Percentiles rank a stretch among this genome's conserved stretches.
These are phyloP conservation scores for Boletus barrowsii DNA, from an alignment of 768 basidiomycete species.

Conservation along the genomic window DNA sequence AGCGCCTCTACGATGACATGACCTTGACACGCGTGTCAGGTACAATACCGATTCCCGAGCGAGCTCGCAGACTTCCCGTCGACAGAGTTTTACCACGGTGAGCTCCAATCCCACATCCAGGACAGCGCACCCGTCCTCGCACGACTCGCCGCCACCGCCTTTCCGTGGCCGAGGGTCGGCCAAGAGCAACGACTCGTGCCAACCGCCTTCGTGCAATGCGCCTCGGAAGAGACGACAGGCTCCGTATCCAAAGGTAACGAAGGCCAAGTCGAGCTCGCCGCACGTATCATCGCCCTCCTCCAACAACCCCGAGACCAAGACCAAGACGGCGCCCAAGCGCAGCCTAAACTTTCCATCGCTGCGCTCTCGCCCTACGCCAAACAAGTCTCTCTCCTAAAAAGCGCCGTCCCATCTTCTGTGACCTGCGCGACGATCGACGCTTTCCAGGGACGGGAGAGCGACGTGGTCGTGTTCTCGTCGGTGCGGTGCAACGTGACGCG, in stretches of 20 bases:
- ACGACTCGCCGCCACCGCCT: conserved; percentile 39
- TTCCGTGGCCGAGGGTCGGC: conserved; percentile 53
- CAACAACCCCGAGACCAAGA: background rate
- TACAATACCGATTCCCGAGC: conserved; percentile 63
- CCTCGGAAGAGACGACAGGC: conserved; percentile 54
- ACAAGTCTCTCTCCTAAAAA: conserved; percentile 48
- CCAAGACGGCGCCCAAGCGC: background rate
- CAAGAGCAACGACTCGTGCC: conserved; percentile 38
- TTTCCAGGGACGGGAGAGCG: conserved; percentile 68
- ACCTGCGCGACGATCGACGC: conserved; percentile 34
- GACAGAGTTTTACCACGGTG: conserved; percentile 56
- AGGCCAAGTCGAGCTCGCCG: conserved; percentile 54
- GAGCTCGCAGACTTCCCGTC: conserved; percentile 63
- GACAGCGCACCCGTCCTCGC: conserved; percentile 37
- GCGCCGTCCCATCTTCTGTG: conserved; percentile 28
- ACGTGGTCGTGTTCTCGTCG: conserved; percentile 62
- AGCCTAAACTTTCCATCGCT: conserved; percentile 9
- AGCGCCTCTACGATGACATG: too few species aligned
- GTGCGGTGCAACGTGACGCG: conserved; percentile 57
- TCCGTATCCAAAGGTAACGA: conserved; percentile 59
- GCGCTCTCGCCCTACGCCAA: conserved; percentile 57
- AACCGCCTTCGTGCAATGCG: conserved; percentile 57
- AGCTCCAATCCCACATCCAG: conserved; percentile 45
- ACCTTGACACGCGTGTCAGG: conserved; percentile 21
- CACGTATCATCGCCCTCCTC: conserved; percentile 45